A percentile compares a stretch with the other conserved stretches of the same genome.
These are phyloP conservation scores for Macrolepiota albuminosa DNA, from an alignment of 768 basidiomycete genomes.

Conservation along the genomic window DNA sequence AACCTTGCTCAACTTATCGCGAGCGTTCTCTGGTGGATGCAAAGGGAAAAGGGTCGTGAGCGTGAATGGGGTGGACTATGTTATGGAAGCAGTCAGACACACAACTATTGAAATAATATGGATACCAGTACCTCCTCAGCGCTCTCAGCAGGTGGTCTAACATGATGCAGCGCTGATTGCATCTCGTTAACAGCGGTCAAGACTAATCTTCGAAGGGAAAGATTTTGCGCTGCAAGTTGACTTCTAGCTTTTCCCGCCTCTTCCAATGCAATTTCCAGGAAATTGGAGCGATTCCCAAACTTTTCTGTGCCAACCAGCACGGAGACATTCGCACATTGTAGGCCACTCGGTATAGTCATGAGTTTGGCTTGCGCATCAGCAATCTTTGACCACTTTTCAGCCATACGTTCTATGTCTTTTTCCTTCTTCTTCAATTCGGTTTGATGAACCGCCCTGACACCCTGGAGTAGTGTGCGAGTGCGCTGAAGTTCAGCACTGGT, in stretches of 20 bases:
- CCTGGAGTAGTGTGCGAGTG: conserved; percentile 63
- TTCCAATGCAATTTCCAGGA: conserved; percentile 64
- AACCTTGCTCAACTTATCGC: conserved; percentile 41
- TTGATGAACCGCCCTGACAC: conserved; percentile 61
- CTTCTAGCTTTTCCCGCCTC: conserved; percentile 66
- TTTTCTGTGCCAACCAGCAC: conserved; percentile 40
- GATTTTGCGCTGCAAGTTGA: conserved; percentile 61
- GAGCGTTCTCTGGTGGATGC: conserved; percentile 42
- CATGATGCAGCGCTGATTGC: conserved; percentile 48
- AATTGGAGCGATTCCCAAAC: conserved; percentile 46
- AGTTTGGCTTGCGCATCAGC: conserved; percentile 64
- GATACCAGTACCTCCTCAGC: conserved; percentile 42
- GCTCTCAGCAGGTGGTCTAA: conserved; percentile 33
- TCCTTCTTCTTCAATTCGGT: conserved; percentile 79
- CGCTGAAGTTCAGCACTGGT: conserved; percentile 68
- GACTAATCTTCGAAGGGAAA: conserved; percentile 53
- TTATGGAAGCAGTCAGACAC: conserved; percentile 1
- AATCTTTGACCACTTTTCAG: conserved; percentile 72
- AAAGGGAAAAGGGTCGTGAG: conserved; percentile 50
- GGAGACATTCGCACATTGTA: conserved; percentile 49
- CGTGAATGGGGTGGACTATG: conserved; percentile 42
- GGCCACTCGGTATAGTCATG: conserved; percentile 41
- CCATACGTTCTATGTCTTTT: conserved; percentile 69
- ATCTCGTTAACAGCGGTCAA: conserved; percentile 63
- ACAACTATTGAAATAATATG: neutral